Base-by-base conservation (phyloP, 176 grass and related monocot species). In the Carex myosuroides region DNA sequence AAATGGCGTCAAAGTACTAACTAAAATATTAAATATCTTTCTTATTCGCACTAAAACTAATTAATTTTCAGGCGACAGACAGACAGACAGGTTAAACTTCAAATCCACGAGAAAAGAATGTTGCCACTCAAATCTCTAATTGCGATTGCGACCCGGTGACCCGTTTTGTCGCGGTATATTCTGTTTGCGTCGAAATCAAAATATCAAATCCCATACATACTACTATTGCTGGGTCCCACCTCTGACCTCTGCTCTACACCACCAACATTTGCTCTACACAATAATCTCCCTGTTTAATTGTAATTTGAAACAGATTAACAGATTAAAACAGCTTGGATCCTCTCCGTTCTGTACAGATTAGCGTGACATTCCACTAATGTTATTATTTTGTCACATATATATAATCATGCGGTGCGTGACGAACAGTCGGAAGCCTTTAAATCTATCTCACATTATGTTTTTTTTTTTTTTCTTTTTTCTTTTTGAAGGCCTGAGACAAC, bases 151-250 rank as follows among this genome's bases (percentile, higher is more conserved):
- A 85, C 94, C 81, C 81, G 79, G 60, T 85, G 85, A 77, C 24
- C 81, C 85, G 85, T 80, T 61, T n/a, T 97, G 91, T 92, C 91
- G 61, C 62, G 22, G 86, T 84, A 89, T 92, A 92, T 94, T 87
- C 91, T 87, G 80, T 85, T 88, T 65, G 46, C 2, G 91, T 97
- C 91, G 57, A 94, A 88, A 92, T 94, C 91, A 97, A 91, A 94
- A 94, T 86, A 92, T 94, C 91, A 97, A 91, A 94, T 86, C 91
- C 89, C 87, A 90, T 91, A n/a, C n/a, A n/a, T n/a, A n/a, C n/a
- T n/a, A 89, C 86, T 88, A 73, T 70, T 79, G 78, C 81, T 86
- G 88, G 3, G 80, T 26, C 57, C 79, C 57, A 44, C 33, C 35
- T 44, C 79, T 57, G 21, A 59, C 75, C 52, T 30, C 42, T 79